phyloP scores from a whole-genome alignment of 2,329 filamentous ascomycete genomes.

The Metarhizium guizhouense region DNA sequence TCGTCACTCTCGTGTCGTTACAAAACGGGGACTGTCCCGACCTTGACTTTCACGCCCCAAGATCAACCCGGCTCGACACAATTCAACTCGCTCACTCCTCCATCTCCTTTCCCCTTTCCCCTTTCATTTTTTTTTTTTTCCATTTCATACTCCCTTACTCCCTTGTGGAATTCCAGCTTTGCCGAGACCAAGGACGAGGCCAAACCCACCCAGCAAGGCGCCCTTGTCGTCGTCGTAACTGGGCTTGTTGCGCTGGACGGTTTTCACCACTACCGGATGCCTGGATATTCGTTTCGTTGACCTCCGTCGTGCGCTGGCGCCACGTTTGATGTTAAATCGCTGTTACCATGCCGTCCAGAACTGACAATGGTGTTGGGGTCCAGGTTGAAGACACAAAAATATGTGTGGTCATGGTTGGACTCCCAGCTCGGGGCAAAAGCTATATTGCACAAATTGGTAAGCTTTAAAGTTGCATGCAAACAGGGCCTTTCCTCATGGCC shows the following conservation, averaged over 20 bases:
- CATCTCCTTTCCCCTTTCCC: background rate
- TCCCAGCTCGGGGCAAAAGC: constrained; percentile 93
- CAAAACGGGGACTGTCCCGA: background rate
- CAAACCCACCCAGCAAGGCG: background rate
- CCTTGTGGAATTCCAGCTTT: background rate
- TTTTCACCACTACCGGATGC: constrained; percentile 4
- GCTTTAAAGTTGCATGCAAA: constrained; percentile 10
- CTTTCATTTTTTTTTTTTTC: background rate
- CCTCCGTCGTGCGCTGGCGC: constrained; percentile 10
- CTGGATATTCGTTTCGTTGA: background rate
- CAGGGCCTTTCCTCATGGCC: no score
- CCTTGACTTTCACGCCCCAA: background rate
- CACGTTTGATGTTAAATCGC: constrained; percentile 2
- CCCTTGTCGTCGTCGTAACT: background rate
- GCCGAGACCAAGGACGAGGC: background rate
- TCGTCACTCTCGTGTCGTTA: background rate
- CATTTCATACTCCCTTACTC: background rate
- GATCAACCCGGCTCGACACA: background rate
- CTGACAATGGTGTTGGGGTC: constrained; percentile 59
- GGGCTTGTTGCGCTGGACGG: background rate
- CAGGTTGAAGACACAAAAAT: constrained; percentile 95
- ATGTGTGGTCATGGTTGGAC: constrained; percentile 97
- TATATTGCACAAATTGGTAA: constrained; percentile 94
- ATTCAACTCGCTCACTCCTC: background rate
- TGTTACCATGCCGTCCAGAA: constrained; percentile 33